A percentile compares a stretch with the other conserved stretches of the same genome.
Evolutionary conservation across 345 rosid genomes (phyloP).

Genomic region (Bretschneidera sinensis): DNA sequence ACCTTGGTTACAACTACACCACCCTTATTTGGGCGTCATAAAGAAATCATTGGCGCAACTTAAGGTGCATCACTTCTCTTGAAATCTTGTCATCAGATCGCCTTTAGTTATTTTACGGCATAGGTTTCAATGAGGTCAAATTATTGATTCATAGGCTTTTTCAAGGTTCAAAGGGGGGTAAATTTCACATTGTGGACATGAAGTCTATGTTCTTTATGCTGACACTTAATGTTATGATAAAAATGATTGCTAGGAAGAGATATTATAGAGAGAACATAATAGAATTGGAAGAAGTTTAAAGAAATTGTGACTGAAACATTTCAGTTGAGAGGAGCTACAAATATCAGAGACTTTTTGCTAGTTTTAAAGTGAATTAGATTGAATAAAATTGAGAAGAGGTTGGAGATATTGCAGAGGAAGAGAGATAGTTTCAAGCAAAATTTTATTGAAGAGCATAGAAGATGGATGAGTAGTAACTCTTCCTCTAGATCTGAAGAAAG

Average conservation of each 20-base stretch:
- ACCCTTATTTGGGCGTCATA: constrained; percentile 33
- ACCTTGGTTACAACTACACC: constrained; percentile 29
- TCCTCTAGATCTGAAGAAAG: constrained; percentile 8
- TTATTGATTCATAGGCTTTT: constrained; percentile 16
- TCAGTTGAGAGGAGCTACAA: constrained; percentile 17
- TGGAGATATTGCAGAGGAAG: constrained; percentile 18
- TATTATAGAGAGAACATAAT: constrained; percentile 28
- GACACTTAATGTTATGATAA: constrained; percentile 25
- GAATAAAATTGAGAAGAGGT: constrained; percentile 6
- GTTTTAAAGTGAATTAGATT: constrained; percentile 5
- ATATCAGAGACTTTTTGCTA: constrained; percentile 37
- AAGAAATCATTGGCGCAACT: constrained; percentile 38
- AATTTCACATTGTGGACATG: constrained; percentile 11
- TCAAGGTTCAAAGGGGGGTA: not conserved
- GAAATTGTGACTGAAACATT: constrained; percentile 22
- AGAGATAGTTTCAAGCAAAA: constrained; percentile 34
- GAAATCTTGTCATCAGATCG: constrained; percentile 34
- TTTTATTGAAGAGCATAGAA: constrained; percentile 31
- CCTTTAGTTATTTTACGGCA: constrained; percentile 8
- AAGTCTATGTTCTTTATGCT: constrained; percentile 20
- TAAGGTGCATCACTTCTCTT: constrained; percentile 27
- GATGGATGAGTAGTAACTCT: not conserved
- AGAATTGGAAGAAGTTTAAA: constrained; percentile 18
- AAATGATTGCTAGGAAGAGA: constrained; percentile 26
- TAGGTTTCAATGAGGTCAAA: constrained; percentile 26